Conservation (phyloP, 768 basidiomycete species). For the Chalciporus pseudorubinellus region DNA sequence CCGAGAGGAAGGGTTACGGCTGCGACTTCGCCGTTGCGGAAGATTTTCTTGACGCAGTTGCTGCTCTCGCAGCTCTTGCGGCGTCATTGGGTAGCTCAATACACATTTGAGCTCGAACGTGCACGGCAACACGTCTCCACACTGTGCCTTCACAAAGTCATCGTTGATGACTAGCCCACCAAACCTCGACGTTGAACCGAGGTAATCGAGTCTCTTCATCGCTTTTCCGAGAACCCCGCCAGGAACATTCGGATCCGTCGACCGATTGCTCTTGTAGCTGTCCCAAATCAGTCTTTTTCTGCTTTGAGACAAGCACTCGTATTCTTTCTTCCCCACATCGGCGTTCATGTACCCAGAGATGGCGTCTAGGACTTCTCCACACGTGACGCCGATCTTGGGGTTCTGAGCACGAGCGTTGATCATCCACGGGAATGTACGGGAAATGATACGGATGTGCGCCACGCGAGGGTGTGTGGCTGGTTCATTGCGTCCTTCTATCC, state of each 20-base stretch:
- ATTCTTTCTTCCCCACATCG: constrained; percentile 53
- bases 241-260: constrained; percentile 59
- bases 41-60: constrained; percentile 34
- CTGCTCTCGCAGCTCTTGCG: constrained; percentile 49
- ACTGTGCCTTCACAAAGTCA: constrained; percentile 39
- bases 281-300: constrained; percentile 44
- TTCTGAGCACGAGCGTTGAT: constrained; percentile 47
- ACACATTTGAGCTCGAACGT: constrained; percentile 58
- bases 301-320: constrained; percentile 36
- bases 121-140: constrained; percentile 52
- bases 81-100: constrained; percentile 44
- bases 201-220: constrained; percentile 66
- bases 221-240: constrained; percentile 65
- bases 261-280: constrained; percentile 66
- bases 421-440: constrained; percentile 53
- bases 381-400: constrained; percentile 55
- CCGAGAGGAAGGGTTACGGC: constrained; percentile 23
- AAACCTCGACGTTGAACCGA: constrained; percentile 56
- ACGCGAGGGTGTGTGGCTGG: constrained; percentile 68
- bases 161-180: constrained; percentile 57
- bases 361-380: constrained; percentile 61
- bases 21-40: constrained; percentile 19
- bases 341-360: constrained; percentile 51
- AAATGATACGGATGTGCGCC: constrained; percentile 50
- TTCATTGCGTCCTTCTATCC: constrained; percentile 60